phyloP scores from a whole-genome alignment of 306 rosid genomes.

The Trichosanthes truncata region DNA sequence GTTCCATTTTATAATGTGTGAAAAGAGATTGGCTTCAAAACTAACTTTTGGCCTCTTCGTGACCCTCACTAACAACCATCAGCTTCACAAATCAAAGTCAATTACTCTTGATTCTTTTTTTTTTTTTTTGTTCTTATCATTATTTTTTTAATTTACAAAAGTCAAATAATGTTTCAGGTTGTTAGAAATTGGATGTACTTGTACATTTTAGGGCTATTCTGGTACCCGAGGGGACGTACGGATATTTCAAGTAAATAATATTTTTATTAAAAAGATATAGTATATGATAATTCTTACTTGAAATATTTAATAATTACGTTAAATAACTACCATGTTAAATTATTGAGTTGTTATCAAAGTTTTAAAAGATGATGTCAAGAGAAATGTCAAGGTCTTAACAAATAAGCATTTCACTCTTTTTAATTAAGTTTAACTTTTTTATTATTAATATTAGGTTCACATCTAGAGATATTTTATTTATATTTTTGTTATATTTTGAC shows the following conservation, averaged over 20 bases:
- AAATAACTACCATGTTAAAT: no score
- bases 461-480: no score
- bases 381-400: no score
- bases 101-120: neutral
- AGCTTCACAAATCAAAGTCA: neutral
- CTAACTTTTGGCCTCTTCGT: neutral
- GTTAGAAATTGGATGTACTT: neutral
- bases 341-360: no score
- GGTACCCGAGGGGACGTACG: neutral
- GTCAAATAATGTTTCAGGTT: neutral
- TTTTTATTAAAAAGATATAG: no score
- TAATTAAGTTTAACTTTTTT: no score
- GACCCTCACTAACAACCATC: slow-evolving; percentile 5
- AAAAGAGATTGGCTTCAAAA: neutral
- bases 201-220: neutral
- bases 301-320: no score
- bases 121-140: neutral
- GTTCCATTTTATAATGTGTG: neutral
- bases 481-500: no score
- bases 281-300: no score
- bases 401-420: no score
- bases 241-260: neutral
- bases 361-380: no score
- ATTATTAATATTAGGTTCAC: no score
- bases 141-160: neutral